These are phyloP conservation scores for Capsicum rhomboideum DNA, from an alignment of 257 asterid species.

Conservation along the genomic window DNA sequence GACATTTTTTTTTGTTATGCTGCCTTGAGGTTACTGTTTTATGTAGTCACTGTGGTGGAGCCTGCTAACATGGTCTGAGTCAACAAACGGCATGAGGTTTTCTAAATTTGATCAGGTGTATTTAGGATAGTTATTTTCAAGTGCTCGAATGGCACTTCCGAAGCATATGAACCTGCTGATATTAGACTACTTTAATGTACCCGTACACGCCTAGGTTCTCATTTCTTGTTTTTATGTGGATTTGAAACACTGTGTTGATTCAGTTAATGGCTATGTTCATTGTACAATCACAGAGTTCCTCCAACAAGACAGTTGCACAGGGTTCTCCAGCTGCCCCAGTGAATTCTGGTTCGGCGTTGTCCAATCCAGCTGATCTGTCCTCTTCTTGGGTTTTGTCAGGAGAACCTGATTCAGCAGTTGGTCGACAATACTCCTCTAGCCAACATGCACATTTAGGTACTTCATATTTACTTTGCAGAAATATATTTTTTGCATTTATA, in stretches of 20 bases:
- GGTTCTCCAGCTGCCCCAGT: conserved; percentile 65
- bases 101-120: not conserved
- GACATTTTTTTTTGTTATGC: not conserved
- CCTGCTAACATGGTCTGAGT: not conserved
- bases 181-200: not conserved
- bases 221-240: not conserved
- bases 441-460: conserved; percentile 24
- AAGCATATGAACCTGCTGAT: not conserved
- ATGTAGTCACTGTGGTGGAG: not conserved
- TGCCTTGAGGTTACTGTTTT: not conserved
- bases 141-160: not conserved
- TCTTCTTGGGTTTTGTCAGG: conserved; percentile 31
- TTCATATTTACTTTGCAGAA: not conserved
- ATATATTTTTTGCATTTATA: not conserved
- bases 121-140: not conserved
- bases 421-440: conserved; percentile 11
- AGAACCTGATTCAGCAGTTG: conserved; percentile 27
- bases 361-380: conserved; percentile 24
- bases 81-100: not conserved
- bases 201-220: not conserved
- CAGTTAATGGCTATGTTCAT: not conserved
- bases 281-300: conserved; percentile 48
- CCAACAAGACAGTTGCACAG: conserved; percentile 62
- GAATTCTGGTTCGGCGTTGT: conserved; percentile 27
- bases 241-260: not conserved